A percentile compares a stretch with the other conserved stretches of the same genome.
Evolutionary conservation across 2,329 filamentous ascomycete species (phyloP).

Genomic region (Zymoseptoria tritici): DNA sequence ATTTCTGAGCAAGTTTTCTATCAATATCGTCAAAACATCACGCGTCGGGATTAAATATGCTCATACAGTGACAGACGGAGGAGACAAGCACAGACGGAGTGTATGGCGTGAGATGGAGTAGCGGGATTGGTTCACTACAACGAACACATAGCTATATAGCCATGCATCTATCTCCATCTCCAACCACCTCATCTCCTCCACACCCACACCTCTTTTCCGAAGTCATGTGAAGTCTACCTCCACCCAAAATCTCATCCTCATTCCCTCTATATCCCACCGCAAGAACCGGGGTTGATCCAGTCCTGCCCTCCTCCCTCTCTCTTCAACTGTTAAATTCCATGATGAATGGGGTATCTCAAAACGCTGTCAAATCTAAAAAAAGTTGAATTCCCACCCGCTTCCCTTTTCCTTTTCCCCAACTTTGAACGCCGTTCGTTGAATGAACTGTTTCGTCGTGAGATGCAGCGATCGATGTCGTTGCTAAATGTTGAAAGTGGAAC

Average conservation of each 20-base stretch:
- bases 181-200: not conserved
- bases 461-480: not conserved
- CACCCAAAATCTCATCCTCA: too few relatives aligned
- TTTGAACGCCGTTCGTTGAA: not conserved
- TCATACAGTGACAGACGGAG: not conserved
- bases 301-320: not conserved
- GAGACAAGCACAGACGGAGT: too few relatives aligned
- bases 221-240: too few relatives aligned
- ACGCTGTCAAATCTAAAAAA: not conserved
- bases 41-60: not conserved
- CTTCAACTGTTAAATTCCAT: not conserved
- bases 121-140: not conserved
- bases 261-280: not conserved
- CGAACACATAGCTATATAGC: not conserved
- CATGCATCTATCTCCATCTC: not conserved
- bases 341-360: not conserved
- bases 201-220: too few relatives aligned
- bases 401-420: not conserved
- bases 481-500: not conserved
- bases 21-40: not conserved
- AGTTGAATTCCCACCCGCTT: not conserved
- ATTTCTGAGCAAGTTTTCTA: slow-evolving; percentile 8
- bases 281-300: not conserved
- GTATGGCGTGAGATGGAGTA: too few relatives aligned
- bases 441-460: not conserved